These are phyloP conservation scores for Sphaerulina vaccinii DNA, from an alignment of 2,329 filamentous ascomycete species.

Conservation along the genomic window DNA sequence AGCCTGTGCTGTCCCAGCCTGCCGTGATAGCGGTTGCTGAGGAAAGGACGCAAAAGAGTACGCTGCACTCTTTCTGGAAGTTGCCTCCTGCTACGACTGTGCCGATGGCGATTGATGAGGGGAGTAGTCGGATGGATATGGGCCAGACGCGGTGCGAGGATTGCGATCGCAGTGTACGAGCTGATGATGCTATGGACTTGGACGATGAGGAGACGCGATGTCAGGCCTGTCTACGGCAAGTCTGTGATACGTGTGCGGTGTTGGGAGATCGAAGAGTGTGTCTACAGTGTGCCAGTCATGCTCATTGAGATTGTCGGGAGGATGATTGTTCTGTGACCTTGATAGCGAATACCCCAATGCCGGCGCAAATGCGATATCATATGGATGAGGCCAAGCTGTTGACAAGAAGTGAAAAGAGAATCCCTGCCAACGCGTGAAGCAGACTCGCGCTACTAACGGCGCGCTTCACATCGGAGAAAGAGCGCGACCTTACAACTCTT, in stretches of 20 bases:
- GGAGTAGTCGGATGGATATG: slow-evolving; percentile 8
- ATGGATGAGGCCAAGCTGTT: no score
- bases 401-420: no score
- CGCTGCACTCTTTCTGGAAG: slow-evolving; percentile 50
- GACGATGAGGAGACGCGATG: slow-evolving; percentile 41
- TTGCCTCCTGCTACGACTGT: slow-evolving; percentile 39
- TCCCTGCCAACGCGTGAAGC: no score
- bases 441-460: no score
- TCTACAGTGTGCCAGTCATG: slow-evolving; percentile 41
- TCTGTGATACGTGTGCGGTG: slow-evolving; percentile 47
- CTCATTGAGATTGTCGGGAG: not conserved
- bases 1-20: slow-evolving; percentile 31
- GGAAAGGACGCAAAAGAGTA: slow-evolving; percentile 42
- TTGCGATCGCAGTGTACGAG: slow-evolving; percentile 41
- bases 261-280: slow-evolving; percentile 41
- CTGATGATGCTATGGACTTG: slow-evolving; percentile 38
- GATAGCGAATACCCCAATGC: not conserved
- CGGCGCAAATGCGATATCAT: not conserved
- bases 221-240: slow-evolving; percentile 39
- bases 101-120: slow-evolving; percentile 17
- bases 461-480: no score
- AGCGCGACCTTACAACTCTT: no score
- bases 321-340: not conserved
- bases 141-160: slow-evolving; percentile 43
- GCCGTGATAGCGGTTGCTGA: slow-evolving; percentile 21